Base-by-base conservation (phyloP, 192 early-diverging fungal species). In the Ambispora gerdemannii region DNA sequence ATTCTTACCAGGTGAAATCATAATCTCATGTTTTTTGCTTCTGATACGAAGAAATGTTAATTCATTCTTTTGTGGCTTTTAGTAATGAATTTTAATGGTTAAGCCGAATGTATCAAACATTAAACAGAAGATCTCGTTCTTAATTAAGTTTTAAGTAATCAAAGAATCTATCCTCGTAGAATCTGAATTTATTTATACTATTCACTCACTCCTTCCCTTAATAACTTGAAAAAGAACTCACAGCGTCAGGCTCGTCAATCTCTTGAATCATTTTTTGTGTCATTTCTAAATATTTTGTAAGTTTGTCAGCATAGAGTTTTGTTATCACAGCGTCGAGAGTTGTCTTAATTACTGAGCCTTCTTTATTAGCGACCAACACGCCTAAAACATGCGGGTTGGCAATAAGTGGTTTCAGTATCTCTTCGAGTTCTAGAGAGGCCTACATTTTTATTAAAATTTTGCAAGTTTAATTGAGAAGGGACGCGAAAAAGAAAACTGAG, bases 11-110 rank as follows among this genome's bases (percentile, higher is more conserved):
- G 94, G 93, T 7, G 93, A 91, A 15, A 98, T 86, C 94, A 98
- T 96, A 58, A 98, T 91, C 74, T 98, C 96, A 78, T 96, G 91
- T 70, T 93, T 92, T 80, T 93, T 95, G 22, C 92, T 93, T 33
- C 96, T 83, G 55, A 98, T 90, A 66, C 96, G 85, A 64, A 98
- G 68, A 75, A 98, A 98, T 8, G 92, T 95, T 63, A 98, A 76
- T 58, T 96, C 96, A 73, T 98, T 95, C 88, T 94, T 72, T 17
- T 2, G 24, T 43, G 38, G 15, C 32, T n/a, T n/a, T n/a, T n/a
- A n/a, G n/a, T n/a, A n/a, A n/a, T n/a, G n/a, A n/a, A n/a, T n/a
- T n/a, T n/a, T n/a, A n/a, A n/a, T n/a, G n/a, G n/a, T n/a, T n/a
- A n/a, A n/a, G n/a, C n/a, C n/a, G n/a, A n/a, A n/a, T n/a, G n/a